These are phyloP conservation scores for Hymenoscyphus infarciens DNA, from an alignment of 2,329 filamentous ascomycete species.

Conservation along the genomic window DNA sequence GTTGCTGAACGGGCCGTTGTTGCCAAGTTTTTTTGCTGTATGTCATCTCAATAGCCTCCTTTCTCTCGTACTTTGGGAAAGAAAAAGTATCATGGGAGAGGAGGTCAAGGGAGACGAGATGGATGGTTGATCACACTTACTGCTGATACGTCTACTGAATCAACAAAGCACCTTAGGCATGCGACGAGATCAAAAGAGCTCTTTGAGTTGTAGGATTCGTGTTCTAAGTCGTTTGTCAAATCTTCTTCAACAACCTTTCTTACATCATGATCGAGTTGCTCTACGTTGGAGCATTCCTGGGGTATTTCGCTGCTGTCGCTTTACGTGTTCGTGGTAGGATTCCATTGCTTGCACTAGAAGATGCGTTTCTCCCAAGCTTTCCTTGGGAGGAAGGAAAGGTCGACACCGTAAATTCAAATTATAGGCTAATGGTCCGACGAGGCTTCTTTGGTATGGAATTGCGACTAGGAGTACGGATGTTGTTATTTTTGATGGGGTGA, in stretches of 20 bases:
- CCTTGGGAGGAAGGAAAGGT: not conserved
- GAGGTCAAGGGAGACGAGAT: not conserved
- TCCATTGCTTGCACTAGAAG: not conserved
- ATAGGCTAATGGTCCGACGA: too few relatives aligned
- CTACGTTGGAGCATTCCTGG: not conserved
- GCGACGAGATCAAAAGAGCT: not conserved
- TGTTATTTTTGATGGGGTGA: not conserved
- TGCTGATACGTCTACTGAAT: not conserved
- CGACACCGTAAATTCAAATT: not conserved
- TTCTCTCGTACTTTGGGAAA: not conserved
- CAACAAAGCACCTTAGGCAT: too few relatives aligned
- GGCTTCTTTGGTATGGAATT: constrained; percentile 6
- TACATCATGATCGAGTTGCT: not conserved
- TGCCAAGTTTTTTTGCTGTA: not conserved
- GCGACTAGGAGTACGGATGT: not conserved
- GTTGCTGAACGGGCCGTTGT: not conserved
- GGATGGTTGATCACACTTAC: not conserved
- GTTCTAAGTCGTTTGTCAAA: not conserved
- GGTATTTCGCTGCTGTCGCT: not conserved
- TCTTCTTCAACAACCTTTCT: not conserved
- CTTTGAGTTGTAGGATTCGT: not conserved
- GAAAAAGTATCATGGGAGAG: not conserved
- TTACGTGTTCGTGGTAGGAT: not conserved
- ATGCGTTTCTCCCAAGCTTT: not conserved
- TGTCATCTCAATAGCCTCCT: not conserved